Conservation (phyloP, 2,329 filamentous ascomycete species). For the Aspergillus fischeri region DNA sequence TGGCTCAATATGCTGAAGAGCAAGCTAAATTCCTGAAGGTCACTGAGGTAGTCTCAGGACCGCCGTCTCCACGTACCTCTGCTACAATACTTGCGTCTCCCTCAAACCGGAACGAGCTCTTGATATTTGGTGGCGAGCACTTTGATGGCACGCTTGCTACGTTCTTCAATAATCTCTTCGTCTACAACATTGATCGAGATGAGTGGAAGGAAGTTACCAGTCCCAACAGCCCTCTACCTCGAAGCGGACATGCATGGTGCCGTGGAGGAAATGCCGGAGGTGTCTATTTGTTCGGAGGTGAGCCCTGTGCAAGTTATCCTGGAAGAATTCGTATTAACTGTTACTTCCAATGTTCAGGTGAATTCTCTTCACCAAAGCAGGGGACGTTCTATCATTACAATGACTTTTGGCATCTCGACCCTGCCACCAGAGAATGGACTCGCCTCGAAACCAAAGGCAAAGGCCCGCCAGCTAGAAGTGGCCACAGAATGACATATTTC, state of each 20-base stretch:
- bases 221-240: conserved; percentile 84
- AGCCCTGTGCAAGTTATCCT: conserved; percentile 1
- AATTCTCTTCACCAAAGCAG: conserved; percentile 95
- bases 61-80: conserved; percentile 74
- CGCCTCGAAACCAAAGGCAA: conserved; percentile 70
- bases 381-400: conserved; percentile 99
- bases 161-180: conserved; percentile 64
- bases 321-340: not conserved
- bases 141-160: conserved; percentile 84
- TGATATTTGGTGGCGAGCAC: conserved; percentile 92
- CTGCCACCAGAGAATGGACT: conserved; percentile 80
- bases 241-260: conserved; percentile 93
- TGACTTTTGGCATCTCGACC: conserved; percentile 93
- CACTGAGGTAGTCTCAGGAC: conserved; percentile 69
- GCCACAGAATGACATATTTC: conserved; percentile 93
- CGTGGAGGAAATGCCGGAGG: conserved; percentile 78
- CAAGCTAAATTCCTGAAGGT: conserved; percentile 94
- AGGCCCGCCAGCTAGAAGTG: conserved; percentile 81
- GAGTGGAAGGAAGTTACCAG: conserved; percentile 89
- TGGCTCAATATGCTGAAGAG: conserved; percentile 87
- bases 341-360: conserved; percentile 44
- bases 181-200: conserved; percentile 74
- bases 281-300: conserved; percentile 83
- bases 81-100: conserved; percentile 81
- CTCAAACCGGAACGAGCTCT: conserved; percentile 77